Conservation (phyloP, 2,329 filamentous ascomycete species). For the Fusarium udum region DNA sequence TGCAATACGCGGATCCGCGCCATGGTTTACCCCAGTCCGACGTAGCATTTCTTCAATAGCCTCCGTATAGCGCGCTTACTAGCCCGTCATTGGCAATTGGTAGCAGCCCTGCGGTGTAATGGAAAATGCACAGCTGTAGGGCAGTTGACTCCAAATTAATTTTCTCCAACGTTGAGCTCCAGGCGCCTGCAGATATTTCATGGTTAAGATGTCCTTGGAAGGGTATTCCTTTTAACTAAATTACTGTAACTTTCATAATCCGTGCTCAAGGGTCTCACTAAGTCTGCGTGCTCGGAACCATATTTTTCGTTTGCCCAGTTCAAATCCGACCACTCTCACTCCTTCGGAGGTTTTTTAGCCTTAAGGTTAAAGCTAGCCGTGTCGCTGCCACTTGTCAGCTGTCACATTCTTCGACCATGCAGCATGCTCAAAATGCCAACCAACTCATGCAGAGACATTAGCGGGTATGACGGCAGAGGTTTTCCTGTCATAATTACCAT, state of each 20-base stretch:
- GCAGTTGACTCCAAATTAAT: not conserved
- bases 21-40: not conserved
- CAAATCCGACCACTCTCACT: not conserved
- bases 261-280: too few relatives aligned
- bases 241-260: not conserved
- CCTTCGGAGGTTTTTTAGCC: not conserved
- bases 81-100: not conserved
- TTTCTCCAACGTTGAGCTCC: fast-evolving
- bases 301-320: too few relatives aligned
- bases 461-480: not conserved
- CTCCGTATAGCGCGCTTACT: not conserved
- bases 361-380: not conserved
- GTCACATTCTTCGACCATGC: not conserved
- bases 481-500: not conserved
- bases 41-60: not conserved
- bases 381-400: not conserved
- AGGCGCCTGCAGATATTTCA: not conserved
- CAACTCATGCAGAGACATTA: not conserved
- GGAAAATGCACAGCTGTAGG: not conserved
- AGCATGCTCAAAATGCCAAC: not conserved
- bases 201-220: not conserved
- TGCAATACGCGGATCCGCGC: not conserved
- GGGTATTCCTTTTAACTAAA: not conserved
- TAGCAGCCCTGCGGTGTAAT: not conserved
- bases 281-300: too few relatives aligned